Evolutionary conservation across 169 alveolate genomes (phyloP).

Genomic region (Plasmodium relictum): DNA sequence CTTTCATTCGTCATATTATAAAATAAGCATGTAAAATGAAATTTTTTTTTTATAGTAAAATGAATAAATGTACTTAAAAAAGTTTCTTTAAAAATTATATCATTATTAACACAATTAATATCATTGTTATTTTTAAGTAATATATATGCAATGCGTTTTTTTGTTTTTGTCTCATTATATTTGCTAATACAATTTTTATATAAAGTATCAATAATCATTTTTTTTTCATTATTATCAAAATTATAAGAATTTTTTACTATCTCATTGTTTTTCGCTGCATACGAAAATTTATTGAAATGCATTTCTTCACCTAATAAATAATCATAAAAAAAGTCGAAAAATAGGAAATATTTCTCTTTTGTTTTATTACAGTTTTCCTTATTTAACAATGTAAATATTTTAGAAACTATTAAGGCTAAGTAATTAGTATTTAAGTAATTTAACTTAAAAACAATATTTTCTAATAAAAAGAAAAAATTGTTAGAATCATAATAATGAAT

Average conservation of each 20-base stretch:
- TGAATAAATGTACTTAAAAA: slow-evolving; percentile 20
- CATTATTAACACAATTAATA: slow-evolving; percentile 31
- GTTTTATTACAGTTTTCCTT: slow-evolving; percentile 47
- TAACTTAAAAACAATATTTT: slow-evolving; percentile 45
- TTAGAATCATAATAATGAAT: slow-evolving; percentile 39
- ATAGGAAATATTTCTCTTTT: slow-evolving; percentile 15
- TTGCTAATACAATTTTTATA: slow-evolving; percentile 19
- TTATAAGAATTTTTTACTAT: slow-evolving; percentile 5
- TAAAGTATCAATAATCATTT: slow-evolving; percentile 18
- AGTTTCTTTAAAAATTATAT: slow-evolving; percentile 21
- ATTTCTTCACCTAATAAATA: slow-evolving; percentile 60
- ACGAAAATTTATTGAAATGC: slow-evolving; percentile 6
- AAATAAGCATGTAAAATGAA: slow-evolving; percentile 13
- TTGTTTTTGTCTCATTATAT: slow-evolving; percentile 16
- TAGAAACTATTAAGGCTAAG: slow-evolving; percentile 38
- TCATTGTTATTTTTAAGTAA: slow-evolving; percentile 43
- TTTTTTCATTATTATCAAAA: slow-evolving; percentile 24
- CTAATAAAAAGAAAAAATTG: slow-evolving; percentile 33
- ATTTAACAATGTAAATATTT: slow-evolving; percentile 5
- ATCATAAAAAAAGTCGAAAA: slow-evolving; percentile 44
- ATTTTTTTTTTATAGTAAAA: slow-evolving; percentile 23
- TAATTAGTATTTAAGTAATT: slow-evolving; percentile 21
- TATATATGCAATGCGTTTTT: slow-evolving; percentile 67
- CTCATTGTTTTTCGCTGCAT: background rate
- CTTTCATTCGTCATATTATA: slow-evolving; percentile 45